Percentiles rank a stretch among this genome's conserved stretches.
phyloP scores from a whole-genome alignment of 345 rosid species.

The Cardamine resedifolia region DNA sequence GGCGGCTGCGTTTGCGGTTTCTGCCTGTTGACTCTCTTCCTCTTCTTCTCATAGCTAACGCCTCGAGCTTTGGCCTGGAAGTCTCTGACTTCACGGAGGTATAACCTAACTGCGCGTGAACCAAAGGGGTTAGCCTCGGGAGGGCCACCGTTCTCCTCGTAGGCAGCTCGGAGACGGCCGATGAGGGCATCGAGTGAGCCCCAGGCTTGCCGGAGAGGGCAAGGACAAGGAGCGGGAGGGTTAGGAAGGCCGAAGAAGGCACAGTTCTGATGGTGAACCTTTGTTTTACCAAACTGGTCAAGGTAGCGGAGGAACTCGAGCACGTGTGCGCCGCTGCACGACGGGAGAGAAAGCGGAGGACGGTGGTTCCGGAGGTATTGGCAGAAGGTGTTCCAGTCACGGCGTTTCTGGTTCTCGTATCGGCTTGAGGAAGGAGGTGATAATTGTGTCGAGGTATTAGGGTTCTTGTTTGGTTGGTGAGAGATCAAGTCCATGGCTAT shows the following conservation, averaged over 20 bases:
- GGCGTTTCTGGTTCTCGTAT: slow-evolving; percentile 44
- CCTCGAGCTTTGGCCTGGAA: slow-evolving; percentile 43
- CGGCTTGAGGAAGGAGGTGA: slow-evolving; percentile 46
- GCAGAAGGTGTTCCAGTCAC: slow-evolving; percentile 44
- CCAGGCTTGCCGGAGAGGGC: slow-evolving; percentile 44
- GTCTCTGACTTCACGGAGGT: slow-evolving; percentile 39
- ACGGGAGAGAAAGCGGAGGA: slow-evolving; percentile 40
- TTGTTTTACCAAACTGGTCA: slow-evolving; percentile 43
- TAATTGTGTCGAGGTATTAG: slow-evolving; percentile 18
- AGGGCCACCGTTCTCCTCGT: slow-evolving; percentile 44
- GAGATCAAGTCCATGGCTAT: slow-evolving; percentile 48
- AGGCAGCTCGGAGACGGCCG: slow-evolving; percentile 42
- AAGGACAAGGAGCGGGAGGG: slow-evolving; percentile 43
- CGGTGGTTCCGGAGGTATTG: slow-evolving; percentile 46
- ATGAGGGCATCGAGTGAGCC: slow-evolving; percentile 41
- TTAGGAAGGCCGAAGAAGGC: slow-evolving; percentile 40
- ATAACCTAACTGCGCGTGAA: slow-evolving; percentile 42
- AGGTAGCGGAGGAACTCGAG: slow-evolving; percentile 43
- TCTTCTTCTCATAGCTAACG: slow-evolving; percentile 42
- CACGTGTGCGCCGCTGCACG: slow-evolving; percentile 44
- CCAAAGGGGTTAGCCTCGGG: slow-evolving; percentile 41
- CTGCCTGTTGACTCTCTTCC: slow-evolving; percentile 47
- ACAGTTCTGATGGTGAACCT: slow-evolving; percentile 36
- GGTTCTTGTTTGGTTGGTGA: slow-evolving; percentile 33
- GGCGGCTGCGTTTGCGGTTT: slow-evolving; percentile 27